Base-by-base conservation (phyloP, 2,329 filamentous ascomycete genomes). In the Hymenoscyphus fraxineus region DNA sequence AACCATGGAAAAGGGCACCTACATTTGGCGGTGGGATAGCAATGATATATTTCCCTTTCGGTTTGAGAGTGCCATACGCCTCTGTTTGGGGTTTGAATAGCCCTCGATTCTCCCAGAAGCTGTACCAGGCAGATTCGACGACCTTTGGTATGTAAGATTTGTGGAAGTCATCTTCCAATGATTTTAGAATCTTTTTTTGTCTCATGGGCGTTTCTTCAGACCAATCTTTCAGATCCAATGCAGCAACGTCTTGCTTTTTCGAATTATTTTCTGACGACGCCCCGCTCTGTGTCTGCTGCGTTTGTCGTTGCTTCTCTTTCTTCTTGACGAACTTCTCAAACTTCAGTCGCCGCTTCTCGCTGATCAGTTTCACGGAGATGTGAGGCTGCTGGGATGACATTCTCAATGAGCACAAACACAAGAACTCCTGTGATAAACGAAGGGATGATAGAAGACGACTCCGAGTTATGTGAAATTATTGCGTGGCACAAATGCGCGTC, bases 41-140 rank as follows among this genome's bases (percentile, higher is more conserved):
- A 73, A 97, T 93, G 71, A 96, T 91, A 74, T 97, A 97, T 74
- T 85, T 87, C 60, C 92, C 92, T 70, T 88, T 85, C 16, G 88
- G 83, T 79, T 93, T 93, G 76, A 92, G 85, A 64, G 88, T 87
- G 72, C 89, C 91, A 69, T 94, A 87, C 32, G 83, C 76, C 56
- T 83, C 86, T 77, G 92, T 89, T 76, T 92, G 85, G 54, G 92
- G 93, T 81, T 92, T 84, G 83, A 96, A 96, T 80, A 93, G 94
- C 63, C 91, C 93, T 70, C 91, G 84, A 82, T 93, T 89, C 82
- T 97, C 92, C 94, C 94, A 98, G 92, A 93, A 98, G 69, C 89
- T 86, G 74, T 95, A 94, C 86, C 93, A 95, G 19, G 91, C 92
- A n/a, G 88, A 88, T 80, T 97, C 94, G 68, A 98, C 93, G 64